A percentile compares a stretch with the other conserved stretches of the same genome.
These are phyloP conservation scores for Juncus effusus DNA, from an alignment of 176 grass and related monocot species.

Conservation along the genomic window DNA sequence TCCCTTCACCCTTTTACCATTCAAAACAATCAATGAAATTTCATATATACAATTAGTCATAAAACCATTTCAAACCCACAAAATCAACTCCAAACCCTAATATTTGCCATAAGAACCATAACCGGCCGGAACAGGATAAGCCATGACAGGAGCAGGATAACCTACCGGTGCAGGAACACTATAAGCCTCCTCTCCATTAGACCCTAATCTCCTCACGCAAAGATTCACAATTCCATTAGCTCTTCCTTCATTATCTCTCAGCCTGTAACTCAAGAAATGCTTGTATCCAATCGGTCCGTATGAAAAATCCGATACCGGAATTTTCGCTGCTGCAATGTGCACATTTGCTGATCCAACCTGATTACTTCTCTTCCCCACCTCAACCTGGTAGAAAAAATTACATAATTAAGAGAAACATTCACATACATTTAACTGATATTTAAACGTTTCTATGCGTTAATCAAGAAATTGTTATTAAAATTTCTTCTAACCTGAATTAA, in stretches of 20 bases:
- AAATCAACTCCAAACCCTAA: neutral
- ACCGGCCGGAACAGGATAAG: constrained; percentile 1
- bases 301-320: constrained; percentile 48
- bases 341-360: neutral
- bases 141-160: neutral
- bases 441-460: too few relatives aligned
- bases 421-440: too few relatives aligned
- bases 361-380: constrained; percentile 22
- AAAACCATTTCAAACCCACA: neutral
- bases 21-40: too few relatives aligned
- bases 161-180: constrained; percentile 4
- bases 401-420: constrained; percentile 20
- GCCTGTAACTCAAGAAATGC: constrained; percentile 65
- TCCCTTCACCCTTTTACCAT: too few relatives aligned
- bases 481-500: neutral
- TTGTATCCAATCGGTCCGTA: constrained; percentile 45
- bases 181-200: constrained; percentile 2
- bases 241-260: constrained; percentile 5
- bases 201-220: constrained; percentile 38
- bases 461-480: too few relatives aligned
- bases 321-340: constrained; percentile 32
- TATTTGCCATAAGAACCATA: constrained; percentile 17
- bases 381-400: constrained; percentile 16
- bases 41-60: too few relatives aligned
- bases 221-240: constrained; percentile 60